Evolutionary conservation across 169 alveolate species (phyloP).

Genomic region (Eimeria necatrix): DNA sequence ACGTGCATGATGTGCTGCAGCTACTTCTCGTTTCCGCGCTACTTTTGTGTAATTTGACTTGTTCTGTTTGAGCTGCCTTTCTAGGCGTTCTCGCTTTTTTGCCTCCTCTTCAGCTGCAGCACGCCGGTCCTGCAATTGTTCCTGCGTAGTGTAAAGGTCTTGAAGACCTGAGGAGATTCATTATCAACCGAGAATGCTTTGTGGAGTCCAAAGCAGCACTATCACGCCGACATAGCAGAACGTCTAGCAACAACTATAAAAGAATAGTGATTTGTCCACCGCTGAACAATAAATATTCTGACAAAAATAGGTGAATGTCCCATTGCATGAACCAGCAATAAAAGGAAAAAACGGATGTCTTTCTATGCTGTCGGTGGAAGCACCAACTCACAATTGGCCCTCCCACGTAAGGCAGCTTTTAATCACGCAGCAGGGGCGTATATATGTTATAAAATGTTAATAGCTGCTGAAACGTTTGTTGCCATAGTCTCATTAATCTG

Average conservation of each 20-base stretch:
- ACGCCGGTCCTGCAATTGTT: conserved; percentile 83
- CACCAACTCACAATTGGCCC: too few species aligned
- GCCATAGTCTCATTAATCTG: too few species aligned
- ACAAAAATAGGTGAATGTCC: background rate
- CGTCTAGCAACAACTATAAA: too few species aligned
- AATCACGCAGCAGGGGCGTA: too few species aligned
- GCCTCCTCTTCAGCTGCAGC: conserved; percentile 87
- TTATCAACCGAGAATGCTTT: background rate
- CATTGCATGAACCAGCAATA: background rate
- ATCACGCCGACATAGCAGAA: too few species aligned
- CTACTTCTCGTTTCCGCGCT: background rate
- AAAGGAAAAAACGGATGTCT: background rate
- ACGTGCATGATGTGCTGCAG: too few species aligned
- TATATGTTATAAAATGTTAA: too few species aligned
- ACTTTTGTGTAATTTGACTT: conserved; percentile 66
- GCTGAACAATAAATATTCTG: too few species aligned
- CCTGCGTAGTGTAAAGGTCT: conserved; percentile 84
- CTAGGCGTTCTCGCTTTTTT: conserved; percentile 86
- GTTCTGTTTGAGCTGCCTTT: conserved; percentile 84
- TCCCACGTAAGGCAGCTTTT: too few species aligned
- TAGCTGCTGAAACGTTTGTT: too few species aligned
- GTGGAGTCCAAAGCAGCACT: background rate
- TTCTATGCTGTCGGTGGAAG: too few species aligned
- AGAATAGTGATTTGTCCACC: too few species aligned
- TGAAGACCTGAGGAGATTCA: conserved; percentile 41